Base-by-base conservation (phyloP, 2,329 filamentous ascomycete species). In the Pseudopithomyces chartarum region DNA sequence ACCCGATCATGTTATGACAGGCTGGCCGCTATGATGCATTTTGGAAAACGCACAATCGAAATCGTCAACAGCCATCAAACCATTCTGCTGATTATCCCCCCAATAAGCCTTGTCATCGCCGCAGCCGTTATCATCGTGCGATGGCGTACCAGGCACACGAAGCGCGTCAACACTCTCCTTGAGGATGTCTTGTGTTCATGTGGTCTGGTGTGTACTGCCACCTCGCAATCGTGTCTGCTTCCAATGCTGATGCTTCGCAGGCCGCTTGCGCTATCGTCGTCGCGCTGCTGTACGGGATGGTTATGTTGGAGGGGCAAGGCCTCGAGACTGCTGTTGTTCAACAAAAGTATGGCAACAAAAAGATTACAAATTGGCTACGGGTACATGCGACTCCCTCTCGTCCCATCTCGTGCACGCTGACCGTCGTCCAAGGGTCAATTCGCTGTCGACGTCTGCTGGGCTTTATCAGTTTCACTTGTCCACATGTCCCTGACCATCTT, bases 391-490 rank as follows among this genome's bases (percentile, higher is more conserved):
- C 32, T 7, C 47, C 11, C 8, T 29, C n/a, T 39, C n/a, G 10
- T 10, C n/a, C 48, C 19, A 32, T 6, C 12, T n/a, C 20, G 40
- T n/a, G 19, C 20, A 15, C 36, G 15, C 57, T 61, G 47, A 62
- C 36, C 19, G 11, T 19, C 22, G 7, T 36, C 52, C n/a, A 29
- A 66, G 62, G 60, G 61, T 22, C 62, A 66, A 57, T 63, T 66
- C 40, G 58, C 62, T 29, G 53, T 66, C 47, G 62, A 66, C 29
- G 58, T 60, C 19, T 66, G 62, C 55, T 66, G 63, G 63, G 62
- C 61, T 32, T 63, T 60, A 12, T 64, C 63, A 10, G 49, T 66
- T 43, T 55, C 60, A 23, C 58, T 58, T n/a, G 56, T 66, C n/a
- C 62, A 66, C 29, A 52, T 66, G 40, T 61, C 58, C 8, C 59